Conservation (phyloP, 148 eudicot genomes). For the Cornus kousa region DNA sequence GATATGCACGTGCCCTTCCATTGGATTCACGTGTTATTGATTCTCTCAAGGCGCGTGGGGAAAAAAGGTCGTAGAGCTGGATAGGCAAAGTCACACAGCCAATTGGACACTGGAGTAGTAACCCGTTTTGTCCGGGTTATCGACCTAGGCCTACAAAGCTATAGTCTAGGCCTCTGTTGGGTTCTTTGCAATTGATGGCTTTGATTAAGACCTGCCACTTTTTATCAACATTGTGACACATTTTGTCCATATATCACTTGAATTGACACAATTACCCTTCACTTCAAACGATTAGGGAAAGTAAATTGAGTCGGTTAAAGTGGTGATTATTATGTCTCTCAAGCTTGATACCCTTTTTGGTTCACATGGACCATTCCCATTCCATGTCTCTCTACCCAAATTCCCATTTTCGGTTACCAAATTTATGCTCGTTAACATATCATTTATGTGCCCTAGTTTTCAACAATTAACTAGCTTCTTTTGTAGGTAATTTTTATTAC, state of each 20-base stretch:
- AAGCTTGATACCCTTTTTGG: neutral
- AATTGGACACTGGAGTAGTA: slow-evolving; percentile 12
- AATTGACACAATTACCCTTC: slow-evolving; percentile 5
- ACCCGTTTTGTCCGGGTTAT: slow-evolving; percentile 43
- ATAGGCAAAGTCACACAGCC: neutral
- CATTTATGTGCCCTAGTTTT: neutral
- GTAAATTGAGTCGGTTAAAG: neutral
- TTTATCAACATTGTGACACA: slow-evolving; percentile 11
- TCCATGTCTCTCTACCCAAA: neutral
- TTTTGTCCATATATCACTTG: slow-evolving; percentile 9
- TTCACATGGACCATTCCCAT: neutral
- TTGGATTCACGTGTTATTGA: neutral
- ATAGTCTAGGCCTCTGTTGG: slow-evolving; percentile 15
- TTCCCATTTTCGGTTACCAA: neutral
- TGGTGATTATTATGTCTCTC: slow-evolving; percentile 1
- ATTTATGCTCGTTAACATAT: neutral
- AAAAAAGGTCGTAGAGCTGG: neutral
- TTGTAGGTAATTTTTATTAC: neutral
- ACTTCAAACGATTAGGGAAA: neutral
- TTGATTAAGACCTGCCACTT: slow-evolving; percentile 24
- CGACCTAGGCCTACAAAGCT: slow-evolving; percentile 11
- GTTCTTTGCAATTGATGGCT: slow-evolving; percentile 24
- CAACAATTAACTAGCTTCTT: too few species aligned
- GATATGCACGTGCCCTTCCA: too few species aligned
- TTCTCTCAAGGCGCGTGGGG: neutral